phyloP scores from a whole-genome alignment of 2,329 filamentous ascomycete species.

The Aschersonia sp. region DNA sequence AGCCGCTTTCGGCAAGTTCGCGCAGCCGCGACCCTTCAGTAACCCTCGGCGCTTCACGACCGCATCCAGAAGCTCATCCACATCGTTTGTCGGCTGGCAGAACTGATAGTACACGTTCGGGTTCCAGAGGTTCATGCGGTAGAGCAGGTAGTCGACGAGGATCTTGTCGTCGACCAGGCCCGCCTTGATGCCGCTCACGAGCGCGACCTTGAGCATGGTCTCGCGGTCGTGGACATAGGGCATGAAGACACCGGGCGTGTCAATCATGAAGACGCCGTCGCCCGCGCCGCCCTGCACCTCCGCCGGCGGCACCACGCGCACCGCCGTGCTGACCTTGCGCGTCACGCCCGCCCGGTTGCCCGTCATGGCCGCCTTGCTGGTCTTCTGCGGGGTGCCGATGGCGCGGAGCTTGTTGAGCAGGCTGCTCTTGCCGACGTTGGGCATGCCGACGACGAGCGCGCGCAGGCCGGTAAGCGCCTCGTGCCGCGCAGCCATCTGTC shows the following conservation, averaged over 20 bases:
- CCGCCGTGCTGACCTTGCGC: constrained; percentile 65
- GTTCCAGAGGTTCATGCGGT: constrained; percentile 58
- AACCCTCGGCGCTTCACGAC: constrained; percentile 65
- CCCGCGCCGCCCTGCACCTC: constrained; percentile 28
- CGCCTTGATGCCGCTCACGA: constrained; percentile 84
- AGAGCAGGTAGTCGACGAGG: constrained; percentile 83
- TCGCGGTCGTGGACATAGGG: constrained; percentile 77
- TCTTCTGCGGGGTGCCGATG: constrained; percentile 36
- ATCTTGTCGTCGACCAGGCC: constrained; percentile 65
- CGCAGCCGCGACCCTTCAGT: constrained; percentile 55
- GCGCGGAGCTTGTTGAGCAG: constrained; percentile 76
- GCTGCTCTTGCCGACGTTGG: constrained; percentile 91
- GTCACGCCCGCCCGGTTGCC: constrained; percentile 85
- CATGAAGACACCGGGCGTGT: constrained; percentile 91
- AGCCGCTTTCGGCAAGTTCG: constrained; percentile 59
- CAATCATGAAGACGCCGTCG: constrained; percentile 66
- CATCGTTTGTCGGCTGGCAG: constrained; percentile 66
- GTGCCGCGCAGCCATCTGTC: constrained; percentile 14
- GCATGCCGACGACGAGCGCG: constrained; percentile 88
- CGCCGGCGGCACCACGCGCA: constrained; percentile 49
- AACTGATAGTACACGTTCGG: constrained; percentile 48
- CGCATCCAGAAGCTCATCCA: constrained; percentile 54
- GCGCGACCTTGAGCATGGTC: constrained; percentile 86
- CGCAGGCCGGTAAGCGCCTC: constrained; percentile 66
- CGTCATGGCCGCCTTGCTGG: constrained; percentile 59